Base-by-base conservation (phyloP, 345 rosid species). In the Salix udensis region DNA sequence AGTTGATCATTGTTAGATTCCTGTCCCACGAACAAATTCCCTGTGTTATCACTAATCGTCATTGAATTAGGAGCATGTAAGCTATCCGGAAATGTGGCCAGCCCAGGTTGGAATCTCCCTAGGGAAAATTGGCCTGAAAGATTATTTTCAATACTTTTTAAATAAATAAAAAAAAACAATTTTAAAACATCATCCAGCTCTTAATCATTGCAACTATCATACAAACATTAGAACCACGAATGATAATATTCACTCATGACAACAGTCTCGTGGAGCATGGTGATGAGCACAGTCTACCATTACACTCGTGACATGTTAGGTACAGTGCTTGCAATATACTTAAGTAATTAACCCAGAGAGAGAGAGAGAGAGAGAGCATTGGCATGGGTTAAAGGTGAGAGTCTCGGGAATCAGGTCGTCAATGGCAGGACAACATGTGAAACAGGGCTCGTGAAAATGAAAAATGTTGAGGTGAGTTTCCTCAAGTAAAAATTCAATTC, bases 341-440 rank as follows among this genome's bases (percentile, higher is more conserved):
- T 1, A 21, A 37, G 23, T 10, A 5, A 9, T 4, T n/a, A 12
- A 50, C 52, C 19, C 34, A 26, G 23, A 64, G 65, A 67, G 61
- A 60, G 30, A 72, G 53, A 68, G 36, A 34, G 37, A 34, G 23
- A 68, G 42, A 26, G 28, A 24, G 72, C 36, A 0, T 21, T 26
- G 78, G 71, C 85, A 85, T 81, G 86, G 84, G 83, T 83, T 71
- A 77, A 83, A 83, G 79, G 79, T 82, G 81, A 30, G 40, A 28
- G 68, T 46, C 85, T 77, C 83, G 85, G 71, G 88, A 77, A 81
- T 81, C 86, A 83, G 79, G 86, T 73, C 75, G 73, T 58, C 70
- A 71, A 67, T 72, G 69, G 62, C 67, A 73, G 82, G 74, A 53
- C 42, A 70, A 65, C 86, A 79, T 85, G 88, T 85, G 85, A 82